Conservation (phyloP, 2,329 filamentous ascomycete species). For the Pseudopithomyces maydicus region DNA sequence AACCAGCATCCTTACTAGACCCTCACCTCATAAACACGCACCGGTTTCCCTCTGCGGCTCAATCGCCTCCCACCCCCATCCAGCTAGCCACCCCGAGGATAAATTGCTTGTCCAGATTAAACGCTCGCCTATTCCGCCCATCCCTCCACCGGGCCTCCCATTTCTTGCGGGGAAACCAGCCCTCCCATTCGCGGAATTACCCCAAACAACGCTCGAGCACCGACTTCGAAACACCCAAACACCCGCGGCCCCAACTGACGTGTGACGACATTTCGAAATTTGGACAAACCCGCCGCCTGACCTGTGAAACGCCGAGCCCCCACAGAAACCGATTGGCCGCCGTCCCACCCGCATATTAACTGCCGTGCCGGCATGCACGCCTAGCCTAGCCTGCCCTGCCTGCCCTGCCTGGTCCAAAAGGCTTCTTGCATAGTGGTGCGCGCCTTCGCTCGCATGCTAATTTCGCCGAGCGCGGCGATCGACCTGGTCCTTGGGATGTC, state of each 20-base stretch:
- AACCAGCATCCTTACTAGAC: slow-evolving; percentile 10
- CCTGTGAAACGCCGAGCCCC: background rate
- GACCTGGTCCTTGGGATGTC: slow-evolving; percentile 15
- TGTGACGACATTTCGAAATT: slow-evolving; percentile 1
- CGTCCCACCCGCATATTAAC: slow-evolving; percentile 1
- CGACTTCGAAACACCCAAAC: slow-evolving; percentile 6
- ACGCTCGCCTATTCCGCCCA: slow-evolving; percentile 10
- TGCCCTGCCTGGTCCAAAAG: too few relatives aligned
- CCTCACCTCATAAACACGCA: background rate
- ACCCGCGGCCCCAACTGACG: slow-evolving; percentile 8
- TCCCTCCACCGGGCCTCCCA: too few relatives aligned
- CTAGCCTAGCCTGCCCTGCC: too few relatives aligned
- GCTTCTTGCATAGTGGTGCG: slow-evolving; percentile 14
- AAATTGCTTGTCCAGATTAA: slow-evolving; percentile 31
- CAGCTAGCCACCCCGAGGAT: slow-evolving; percentile 13
- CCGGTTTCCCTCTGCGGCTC: too few relatives aligned
- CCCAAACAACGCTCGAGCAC: slow-evolving; percentile 1
- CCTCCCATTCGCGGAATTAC: slow-evolving; percentile 13
- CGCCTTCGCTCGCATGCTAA: slow-evolving; percentile 17
- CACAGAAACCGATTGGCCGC: background rate
- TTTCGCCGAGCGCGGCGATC: slow-evolving; percentile 7
- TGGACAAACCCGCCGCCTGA: background rate
- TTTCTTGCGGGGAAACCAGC: slow-evolving; percentile 19
- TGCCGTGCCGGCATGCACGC: background rate
- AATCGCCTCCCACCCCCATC: background rate